phyloP scores from a whole-genome alignment of 108 stramenopile species.

The Nitzschia palea region DNA sequence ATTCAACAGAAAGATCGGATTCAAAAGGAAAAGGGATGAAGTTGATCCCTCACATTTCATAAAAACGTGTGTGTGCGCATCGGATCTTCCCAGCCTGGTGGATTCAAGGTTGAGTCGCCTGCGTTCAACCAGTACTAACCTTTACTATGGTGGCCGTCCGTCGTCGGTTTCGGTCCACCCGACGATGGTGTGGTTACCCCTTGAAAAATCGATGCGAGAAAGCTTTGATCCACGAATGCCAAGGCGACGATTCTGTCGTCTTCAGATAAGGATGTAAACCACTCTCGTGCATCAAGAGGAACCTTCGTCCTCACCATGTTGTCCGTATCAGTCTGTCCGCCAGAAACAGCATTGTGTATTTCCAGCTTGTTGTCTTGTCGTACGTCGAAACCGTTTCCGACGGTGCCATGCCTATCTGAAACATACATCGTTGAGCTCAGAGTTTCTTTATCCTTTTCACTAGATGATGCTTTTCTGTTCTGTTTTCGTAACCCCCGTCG shows the following conservation, averaged over 20 bases:
- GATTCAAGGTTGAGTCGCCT: background rate
- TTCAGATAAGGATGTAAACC: conserved; percentile 21
- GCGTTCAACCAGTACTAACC: conserved; percentile 15
- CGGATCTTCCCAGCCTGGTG: background rate
- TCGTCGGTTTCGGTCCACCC: conserved; percentile 6
- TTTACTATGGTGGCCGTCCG: background rate
- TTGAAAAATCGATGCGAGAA: background rate
- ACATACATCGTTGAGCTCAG: too few relatives aligned
- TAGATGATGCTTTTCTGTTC: background rate
- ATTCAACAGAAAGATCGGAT: too few relatives aligned
- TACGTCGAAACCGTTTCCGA: too few relatives aligned
- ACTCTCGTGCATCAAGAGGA: conserved; percentile 14
- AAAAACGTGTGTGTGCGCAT: conserved; percentile 1
- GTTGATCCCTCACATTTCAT: background rate
- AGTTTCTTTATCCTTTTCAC: background rate
- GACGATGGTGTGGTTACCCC: conserved; percentile 1
- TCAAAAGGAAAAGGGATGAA: too few relatives aligned
- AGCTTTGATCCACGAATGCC: conserved; percentile 15
- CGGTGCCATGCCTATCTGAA: too few relatives aligned
- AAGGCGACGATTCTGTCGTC: conserved; percentile 26
- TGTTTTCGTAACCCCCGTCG: background rate
- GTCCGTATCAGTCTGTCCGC: too few relatives aligned
- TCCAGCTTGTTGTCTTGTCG: too few relatives aligned
- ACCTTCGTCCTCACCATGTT: too few relatives aligned
- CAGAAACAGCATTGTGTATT: too few relatives aligned